Conservation (phyloP, 768 basidiomycete species). For the Tylopilus vinaceipallidus region DNA sequence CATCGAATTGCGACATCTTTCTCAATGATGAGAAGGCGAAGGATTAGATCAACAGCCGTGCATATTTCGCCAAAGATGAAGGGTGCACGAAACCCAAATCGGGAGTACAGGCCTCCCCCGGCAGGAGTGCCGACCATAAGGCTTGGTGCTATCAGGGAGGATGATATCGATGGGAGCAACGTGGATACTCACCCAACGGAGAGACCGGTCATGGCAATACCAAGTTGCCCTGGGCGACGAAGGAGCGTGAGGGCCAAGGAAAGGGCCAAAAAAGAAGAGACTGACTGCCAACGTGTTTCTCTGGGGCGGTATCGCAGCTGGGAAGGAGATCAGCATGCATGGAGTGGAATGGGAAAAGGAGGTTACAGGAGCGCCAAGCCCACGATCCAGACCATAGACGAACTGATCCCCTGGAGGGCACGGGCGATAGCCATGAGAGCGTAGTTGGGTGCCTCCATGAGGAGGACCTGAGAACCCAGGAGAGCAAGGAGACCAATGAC, state of each 20-base stretch:
- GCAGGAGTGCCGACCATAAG: constrained; percentile 56
- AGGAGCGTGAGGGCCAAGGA: not conserved
- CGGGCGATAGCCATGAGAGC: constrained; percentile 58
- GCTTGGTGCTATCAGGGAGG: constrained; percentile 28
- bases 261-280: not conserved
- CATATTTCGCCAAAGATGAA: constrained; percentile 52
- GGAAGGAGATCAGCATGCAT: constrained; percentile 11
- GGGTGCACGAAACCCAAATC: constrained; percentile 59
- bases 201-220: constrained; percentile 57
- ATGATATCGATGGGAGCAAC: not conserved
- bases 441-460: constrained; percentile 62
- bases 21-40: constrained; percentile 57
- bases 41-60: constrained; percentile 49
- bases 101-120: constrained; percentile 51
- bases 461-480: constrained; percentile 53
- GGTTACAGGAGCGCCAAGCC: constrained; percentile 57
- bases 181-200: constrained; percentile 45
- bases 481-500: constrained; percentile 49
- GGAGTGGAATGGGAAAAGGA: not conserved
- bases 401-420: constrained; percentile 56
- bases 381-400: constrained; percentile 61
- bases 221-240: constrained; percentile 48
- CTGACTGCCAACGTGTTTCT: constrained; percentile 48
- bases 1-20: constrained; percentile 48
- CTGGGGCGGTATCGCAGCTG: constrained; percentile 58